A percentile compares a stretch with the other conserved stretches of the same genome.
Evolutionary conservation across 2,329 filamentous ascomycete genomes (phyloP).

Genomic region (Ilyonectria mors-panacis): DNA sequence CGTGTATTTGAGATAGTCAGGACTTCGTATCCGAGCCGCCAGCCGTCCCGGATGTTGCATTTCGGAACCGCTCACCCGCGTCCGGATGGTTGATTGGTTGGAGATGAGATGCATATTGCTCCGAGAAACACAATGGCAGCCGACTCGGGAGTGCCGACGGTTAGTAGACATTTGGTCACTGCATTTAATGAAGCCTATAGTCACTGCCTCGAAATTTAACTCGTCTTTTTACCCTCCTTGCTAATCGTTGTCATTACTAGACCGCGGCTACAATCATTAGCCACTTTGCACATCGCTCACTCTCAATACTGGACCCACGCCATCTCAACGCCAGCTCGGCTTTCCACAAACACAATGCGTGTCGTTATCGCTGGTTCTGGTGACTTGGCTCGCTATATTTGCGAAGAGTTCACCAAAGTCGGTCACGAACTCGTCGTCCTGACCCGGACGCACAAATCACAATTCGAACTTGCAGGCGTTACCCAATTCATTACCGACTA

Average conservation of each 20-base stretch:
- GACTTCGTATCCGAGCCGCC: no score
- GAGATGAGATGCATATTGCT: no score
- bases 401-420: slow-evolving; percentile 22
- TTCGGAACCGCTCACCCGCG: no score
- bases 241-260: not conserved
- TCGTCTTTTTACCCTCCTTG: not conserved
- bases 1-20: no score
- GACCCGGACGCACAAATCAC: slow-evolving; percentile 17
- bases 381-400: slow-evolving; percentile 23
- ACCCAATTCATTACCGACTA: slow-evolving; percentile 22
- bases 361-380: slow-evolving; percentile 23
- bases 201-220: no score
- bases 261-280: not conserved
- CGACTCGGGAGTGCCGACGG: no score
- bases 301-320: not conserved
- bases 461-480: slow-evolving; percentile 4
- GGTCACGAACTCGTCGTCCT: slow-evolving; percentile 13
- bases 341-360: slow-evolving; percentile 6
- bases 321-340: not conserved
- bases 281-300: not conserved
- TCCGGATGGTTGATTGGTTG: no score
- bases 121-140: no score
- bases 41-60: no score
- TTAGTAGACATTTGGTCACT: no score
- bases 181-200: no score